phyloP scores from a whole-genome alignment of 1,284 basidiomycete species.

The Boletus mariae region DNA sequence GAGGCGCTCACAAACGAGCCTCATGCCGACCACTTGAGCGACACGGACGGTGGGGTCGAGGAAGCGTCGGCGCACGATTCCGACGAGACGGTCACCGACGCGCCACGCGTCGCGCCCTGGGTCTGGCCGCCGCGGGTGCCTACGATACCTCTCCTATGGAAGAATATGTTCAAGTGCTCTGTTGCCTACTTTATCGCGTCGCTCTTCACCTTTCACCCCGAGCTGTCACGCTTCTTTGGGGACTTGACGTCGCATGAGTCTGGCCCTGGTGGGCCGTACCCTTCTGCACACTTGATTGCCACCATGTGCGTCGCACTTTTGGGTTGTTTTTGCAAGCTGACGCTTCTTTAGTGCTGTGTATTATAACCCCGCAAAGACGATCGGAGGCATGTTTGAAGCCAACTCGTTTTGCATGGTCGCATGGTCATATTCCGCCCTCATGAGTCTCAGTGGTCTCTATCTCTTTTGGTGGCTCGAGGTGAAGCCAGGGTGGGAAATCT shows the following conservation, averaged over 20 bases:
- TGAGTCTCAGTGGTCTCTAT: slow-evolving; percentile 74
- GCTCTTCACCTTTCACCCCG: slow-evolving; percentile 87
- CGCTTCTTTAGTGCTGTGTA: slow-evolving; percentile 59
- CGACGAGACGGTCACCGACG: not conserved
- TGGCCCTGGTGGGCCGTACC: slow-evolving; percentile 48
- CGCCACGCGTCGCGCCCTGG: not conserved
- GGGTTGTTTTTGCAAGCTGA: slow-evolving; percentile 1
- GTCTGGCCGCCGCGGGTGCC: slow-evolving; percentile 26
- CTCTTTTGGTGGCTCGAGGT: slow-evolving; percentile 78
- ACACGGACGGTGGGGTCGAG: not conserved
- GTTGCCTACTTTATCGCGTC: slow-evolving; percentile 89
- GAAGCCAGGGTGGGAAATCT: slow-evolving; percentile 62
- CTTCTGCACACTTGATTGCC: slow-evolving; percentile 86
- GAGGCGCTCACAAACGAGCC: slow-evolving; percentile 13
- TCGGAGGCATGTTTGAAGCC: slow-evolving; percentile 89
- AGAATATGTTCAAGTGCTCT: slow-evolving; percentile 86
- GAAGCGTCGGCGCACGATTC: not conserved
- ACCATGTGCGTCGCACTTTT: slow-evolving; percentile 57
- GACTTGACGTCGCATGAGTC: slow-evolving; percentile 56
- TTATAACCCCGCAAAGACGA: slow-evolving; percentile 81
- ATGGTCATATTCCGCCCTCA: slow-evolving; percentile 66
- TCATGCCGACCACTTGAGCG: not conserved
- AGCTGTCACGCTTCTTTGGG: slow-evolving; percentile 60
- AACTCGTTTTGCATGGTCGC: slow-evolving; percentile 76
- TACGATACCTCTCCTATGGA: slow-evolving; percentile 49